Evolutionary conservation across 306 rosid genomes (phyloP).

Genomic region (Cucumis melo): DNA sequence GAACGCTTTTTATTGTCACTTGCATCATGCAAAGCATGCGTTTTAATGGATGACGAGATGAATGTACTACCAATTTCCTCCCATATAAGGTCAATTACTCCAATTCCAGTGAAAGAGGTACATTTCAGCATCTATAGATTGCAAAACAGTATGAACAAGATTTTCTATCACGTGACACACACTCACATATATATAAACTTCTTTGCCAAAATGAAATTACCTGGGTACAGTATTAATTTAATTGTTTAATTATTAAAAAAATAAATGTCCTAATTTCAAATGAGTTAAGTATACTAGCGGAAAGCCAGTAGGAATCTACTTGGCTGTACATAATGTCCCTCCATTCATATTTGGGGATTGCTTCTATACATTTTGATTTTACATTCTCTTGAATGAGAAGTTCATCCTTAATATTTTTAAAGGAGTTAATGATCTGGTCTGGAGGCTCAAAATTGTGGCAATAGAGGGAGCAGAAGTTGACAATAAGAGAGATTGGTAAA

Average conservation of each 20-base stretch:
- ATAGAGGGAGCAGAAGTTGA: neutral
- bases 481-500: neutral
- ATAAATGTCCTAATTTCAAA: neutral
- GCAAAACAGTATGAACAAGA: neutral
- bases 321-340: neutral
- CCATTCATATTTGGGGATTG: neutral
- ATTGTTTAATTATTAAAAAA: neutral
- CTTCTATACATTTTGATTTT: neutral
- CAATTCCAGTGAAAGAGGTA: constrained; percentile 68
- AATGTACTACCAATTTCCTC: constrained; percentile 85
- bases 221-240: neutral
- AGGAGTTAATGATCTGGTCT: neutral
- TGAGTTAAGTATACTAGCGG: neutral
- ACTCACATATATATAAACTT: too few species aligned
- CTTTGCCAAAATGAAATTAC: neutral
- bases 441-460: neutral
- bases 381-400: neutral
- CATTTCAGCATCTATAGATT: neutral
- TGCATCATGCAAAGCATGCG: constrained; percentile 81
- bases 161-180: neutral
- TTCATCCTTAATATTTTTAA: neutral
- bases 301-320: neutral
- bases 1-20: constrained; percentile 87
- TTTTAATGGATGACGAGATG: constrained; percentile 86
- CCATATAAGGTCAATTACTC: constrained; percentile 61